Evolutionary conservation across 192 early-diverging fungal genomes (phyloP).

Genomic region (Coemansia asiatica): DNA sequence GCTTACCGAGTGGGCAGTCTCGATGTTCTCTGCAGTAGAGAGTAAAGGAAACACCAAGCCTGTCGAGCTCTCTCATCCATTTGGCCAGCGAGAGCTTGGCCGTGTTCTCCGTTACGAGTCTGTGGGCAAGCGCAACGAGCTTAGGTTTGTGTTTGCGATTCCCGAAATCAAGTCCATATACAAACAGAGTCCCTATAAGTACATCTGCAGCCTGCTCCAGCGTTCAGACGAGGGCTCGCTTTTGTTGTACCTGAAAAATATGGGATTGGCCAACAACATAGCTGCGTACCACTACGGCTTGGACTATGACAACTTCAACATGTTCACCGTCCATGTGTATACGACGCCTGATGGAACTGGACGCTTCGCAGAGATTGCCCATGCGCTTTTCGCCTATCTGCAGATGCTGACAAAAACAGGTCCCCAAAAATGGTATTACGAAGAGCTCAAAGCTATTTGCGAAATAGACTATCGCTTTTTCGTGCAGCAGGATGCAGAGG

Average conservation of each 20-base stretch:
- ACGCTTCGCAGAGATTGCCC: slow-evolving; percentile 29
- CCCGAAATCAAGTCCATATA: slow-evolving; percentile 66
- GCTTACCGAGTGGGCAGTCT: slow-evolving; percentile 73
- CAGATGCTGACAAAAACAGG: slow-evolving; percentile 20
- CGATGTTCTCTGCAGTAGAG: slow-evolving; percentile 72
- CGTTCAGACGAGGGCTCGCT: slow-evolving; percentile 86
- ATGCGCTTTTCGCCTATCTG: slow-evolving; percentile 34
- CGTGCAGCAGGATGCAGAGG: slow-evolving; percentile 58
- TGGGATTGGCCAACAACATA: slow-evolving; percentile 68
- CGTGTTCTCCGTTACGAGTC: slow-evolving; percentile 67
- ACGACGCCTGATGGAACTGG: slow-evolving; percentile 23
- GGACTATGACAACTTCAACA: slow-evolving; percentile 14
- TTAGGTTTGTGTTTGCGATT: slow-evolving; percentile 80
- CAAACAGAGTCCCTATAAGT: slow-evolving; percentile 58
- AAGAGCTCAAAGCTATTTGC: slow-evolving; percentile 35
- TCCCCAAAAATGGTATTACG: slow-evolving; percentile 31
- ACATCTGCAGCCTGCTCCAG: slow-evolving; percentile 78
- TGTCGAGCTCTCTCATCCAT: slow-evolving; percentile 61
- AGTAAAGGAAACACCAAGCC: slow-evolving; percentile 69
- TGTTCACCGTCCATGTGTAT: slow-evolving; percentile 10
- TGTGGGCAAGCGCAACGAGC: slow-evolving; percentile 64
- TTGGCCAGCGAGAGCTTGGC: slow-evolving; percentile 65
- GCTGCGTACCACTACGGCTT: not conserved
- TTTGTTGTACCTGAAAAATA: slow-evolving; percentile 72
- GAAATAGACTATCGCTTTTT: slow-evolving; percentile 59